These are phyloP conservation scores for Alternaria dauci DNA, from an alignment of 2,329 filamentous ascomycete species.

Conservation along the genomic window DNA sequence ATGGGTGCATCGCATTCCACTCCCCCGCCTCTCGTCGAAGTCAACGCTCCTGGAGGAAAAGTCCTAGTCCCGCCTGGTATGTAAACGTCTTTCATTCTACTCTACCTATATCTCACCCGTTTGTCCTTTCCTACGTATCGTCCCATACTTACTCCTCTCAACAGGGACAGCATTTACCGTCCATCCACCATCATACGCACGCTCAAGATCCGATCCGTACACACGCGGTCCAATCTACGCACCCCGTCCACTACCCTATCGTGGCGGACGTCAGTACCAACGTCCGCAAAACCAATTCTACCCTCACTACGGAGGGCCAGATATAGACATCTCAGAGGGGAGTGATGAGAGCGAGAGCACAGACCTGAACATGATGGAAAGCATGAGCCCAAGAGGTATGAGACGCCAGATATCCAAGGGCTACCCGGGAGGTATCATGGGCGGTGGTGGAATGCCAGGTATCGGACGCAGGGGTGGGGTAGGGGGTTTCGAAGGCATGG, in stretches of 20 bases:
- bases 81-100: background rate
- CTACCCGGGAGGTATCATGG: background rate
- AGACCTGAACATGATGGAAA: background rate
- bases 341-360: slow-evolving; percentile 14
- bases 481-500: background rate
- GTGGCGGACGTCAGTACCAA: background rate
- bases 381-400: slow-evolving; percentile 3
- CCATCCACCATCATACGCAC: slow-evolving; percentile 5
- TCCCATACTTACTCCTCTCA: background rate
- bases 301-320: background rate
- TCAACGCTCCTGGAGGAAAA: slow-evolving; percentile 29
- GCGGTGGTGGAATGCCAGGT: slow-evolving; percentile 4
- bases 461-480: slow-evolving; percentile 1
- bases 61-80: slow-evolving; percentile 32
- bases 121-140: background rate
- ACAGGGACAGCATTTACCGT: slow-evolving; percentile 14
- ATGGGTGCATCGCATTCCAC: slow-evolving; percentile 37
- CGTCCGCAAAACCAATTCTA: background rate
- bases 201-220: background rate
- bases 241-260: background rate
- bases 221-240: slow-evolving; percentile 7
- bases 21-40: slow-evolving; percentile 34
- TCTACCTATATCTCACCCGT: background rate
- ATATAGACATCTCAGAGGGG: slow-evolving; percentile 6
- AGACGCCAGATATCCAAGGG: background rate